Percentiles rank a stretch among this genome's conserved stretches.
These are phyloP conservation scores for Mesembryanthemum crystallinum DNA, from an alignment of 148 eudicot genomes.

Conservation along the genomic window DNA sequence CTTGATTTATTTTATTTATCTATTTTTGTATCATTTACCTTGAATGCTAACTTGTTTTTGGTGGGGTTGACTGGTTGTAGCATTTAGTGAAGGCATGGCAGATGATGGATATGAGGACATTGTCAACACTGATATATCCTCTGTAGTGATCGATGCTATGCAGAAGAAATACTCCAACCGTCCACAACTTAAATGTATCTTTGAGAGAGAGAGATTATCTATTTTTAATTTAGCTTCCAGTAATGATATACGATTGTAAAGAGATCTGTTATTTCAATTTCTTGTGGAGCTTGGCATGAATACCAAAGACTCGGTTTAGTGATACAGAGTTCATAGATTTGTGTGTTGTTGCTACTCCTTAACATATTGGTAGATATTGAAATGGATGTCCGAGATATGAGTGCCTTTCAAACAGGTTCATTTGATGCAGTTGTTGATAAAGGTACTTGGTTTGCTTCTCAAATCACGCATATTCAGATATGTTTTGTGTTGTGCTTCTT, in stretches of 20 bases:
- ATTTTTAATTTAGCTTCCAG: background rate
- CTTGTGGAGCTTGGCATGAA: background rate
- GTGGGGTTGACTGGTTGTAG: conserved; percentile 35
- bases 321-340: background rate
- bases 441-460: conserved; percentile 43
- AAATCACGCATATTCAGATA: background rate
- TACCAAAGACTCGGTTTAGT: background rate
- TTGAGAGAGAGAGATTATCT: conserved; percentile 4
- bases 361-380: conserved; percentile 42
- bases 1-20: background rate
- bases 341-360: conserved; percentile 20
- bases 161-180: conserved; percentile 47
- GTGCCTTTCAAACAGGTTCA: conserved; percentile 53
- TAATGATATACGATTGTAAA: background rate
- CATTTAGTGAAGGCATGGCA: conserved; percentile 81
- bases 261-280: background rate
- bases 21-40: background rate
- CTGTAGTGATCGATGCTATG: conserved; percentile 82
- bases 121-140: conserved; percentile 75
- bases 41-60: background rate
- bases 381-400: conserved; percentile 90
- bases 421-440: conserved; percentile 82
- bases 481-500: background rate
- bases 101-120: conserved; percentile 74
- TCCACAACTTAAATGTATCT: conserved; percentile 72